Percentiles rank a stretch among this genome's conserved stretches.
Evolutionary conservation across 805 yeast genomes (phyloP).

Genomic region (Zygosaccharomyces bisporus): DNA sequence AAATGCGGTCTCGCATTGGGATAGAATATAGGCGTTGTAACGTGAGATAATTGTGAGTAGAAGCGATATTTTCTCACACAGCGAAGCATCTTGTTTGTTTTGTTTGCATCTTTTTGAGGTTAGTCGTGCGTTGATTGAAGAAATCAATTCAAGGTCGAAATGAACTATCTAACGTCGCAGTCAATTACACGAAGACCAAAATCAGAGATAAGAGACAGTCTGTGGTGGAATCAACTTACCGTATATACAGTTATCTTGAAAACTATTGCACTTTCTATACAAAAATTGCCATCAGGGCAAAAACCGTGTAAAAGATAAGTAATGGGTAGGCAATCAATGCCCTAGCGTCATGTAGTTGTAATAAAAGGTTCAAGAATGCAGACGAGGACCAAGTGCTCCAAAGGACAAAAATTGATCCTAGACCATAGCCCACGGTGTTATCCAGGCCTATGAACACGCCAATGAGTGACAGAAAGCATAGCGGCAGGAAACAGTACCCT

Average conservation of each 20-base stretch:
- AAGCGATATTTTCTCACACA: constrained; percentile 6
- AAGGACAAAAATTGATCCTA: constrained; percentile 61
- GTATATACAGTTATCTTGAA: background rate
- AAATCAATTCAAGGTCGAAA: background rate
- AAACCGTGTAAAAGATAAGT: constrained; percentile 84
- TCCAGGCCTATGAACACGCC: constrained; percentile 76
- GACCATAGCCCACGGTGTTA: constrained; percentile 65
- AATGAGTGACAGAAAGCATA: constrained; percentile 55
- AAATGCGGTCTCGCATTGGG: constrained; percentile 94
- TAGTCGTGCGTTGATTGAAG: background rate
- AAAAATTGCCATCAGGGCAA: constrained; percentile 94
- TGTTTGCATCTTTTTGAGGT: background rate
- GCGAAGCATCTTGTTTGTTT: background rate
- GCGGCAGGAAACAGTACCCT: constrained; percentile 90
- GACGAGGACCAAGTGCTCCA: constrained; percentile 96
- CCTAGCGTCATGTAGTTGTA: constrained; percentile 80
- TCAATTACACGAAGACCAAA: background rate
- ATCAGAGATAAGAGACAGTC: background rate
- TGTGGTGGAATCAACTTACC: background rate
- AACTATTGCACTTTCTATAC: constrained; percentile 34
- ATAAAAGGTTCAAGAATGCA: constrained; percentile 83
- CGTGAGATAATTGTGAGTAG: constrained; percentile 36
- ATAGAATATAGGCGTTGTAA: constrained; percentile 92
- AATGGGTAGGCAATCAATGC: constrained; percentile 91
- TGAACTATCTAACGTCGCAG: too few relatives aligned